Evolutionary conservation across 2,329 filamentous ascomycete genomes (phyloP), one percentile per base, ranked within the genome.

Genomic region (Tolypocladium nubicola): DNA sequence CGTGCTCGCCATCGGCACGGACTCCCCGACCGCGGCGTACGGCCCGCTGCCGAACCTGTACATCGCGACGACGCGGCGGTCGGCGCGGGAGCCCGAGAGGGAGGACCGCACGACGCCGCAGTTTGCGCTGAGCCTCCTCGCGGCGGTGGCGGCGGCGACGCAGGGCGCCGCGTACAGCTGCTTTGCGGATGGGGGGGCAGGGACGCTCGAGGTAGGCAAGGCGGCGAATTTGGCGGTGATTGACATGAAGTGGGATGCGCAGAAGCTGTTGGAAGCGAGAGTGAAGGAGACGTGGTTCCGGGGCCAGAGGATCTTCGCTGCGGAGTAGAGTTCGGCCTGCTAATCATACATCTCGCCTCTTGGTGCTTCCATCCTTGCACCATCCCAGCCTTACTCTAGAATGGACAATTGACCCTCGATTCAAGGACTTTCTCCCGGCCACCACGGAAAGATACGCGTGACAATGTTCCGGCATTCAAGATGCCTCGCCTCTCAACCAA

Each of bases 401-500:
- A 37, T 37, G 35, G 35, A 37, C 13, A 37, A 37, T 37, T 37
- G 11, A 14, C 35, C 37, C 5, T 8, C 38, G 7, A 30, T 6
- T 8, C 38, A 19, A 39, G 38, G 14, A 0, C 2, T 8, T 39
- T 39, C 6, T 19, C 2, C 38, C 38, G 14, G 38, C 38, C 8
- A 39, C 38, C 14, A 39, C 38, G 38, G 38, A 39, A 41, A 4
- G 40, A 11, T 11, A 21, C 11, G 40, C 4, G 19, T 11, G 4
- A 41, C 40, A 41, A 41, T 41, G 40, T 5, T 41, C 40, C 38
- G 9, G 19, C 40, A 21, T 41, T 41, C 40, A 41, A 41, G 40
- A 41, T 40, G 7, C 39, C 8, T 41, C 21, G 40, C 40, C 40
- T 41, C 40, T 55, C 16, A 66, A 33, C 63, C 64, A 67, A 23